Evolutionary conservation across 305 asterid species (phyloP).

Genomic region (Fraxinus baroniana): DNA sequence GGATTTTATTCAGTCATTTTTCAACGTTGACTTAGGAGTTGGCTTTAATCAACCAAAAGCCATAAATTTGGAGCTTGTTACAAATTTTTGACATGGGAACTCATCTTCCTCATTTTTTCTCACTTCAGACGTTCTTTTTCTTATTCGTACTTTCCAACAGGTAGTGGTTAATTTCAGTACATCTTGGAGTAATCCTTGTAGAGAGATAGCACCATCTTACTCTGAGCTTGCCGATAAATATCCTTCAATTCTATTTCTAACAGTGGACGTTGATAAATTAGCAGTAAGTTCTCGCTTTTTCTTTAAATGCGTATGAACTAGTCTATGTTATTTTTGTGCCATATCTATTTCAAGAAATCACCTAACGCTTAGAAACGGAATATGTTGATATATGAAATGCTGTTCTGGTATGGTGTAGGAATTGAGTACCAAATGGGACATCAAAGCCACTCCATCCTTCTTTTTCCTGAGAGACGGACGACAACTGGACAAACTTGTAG

Average conservation of each 20-base stretch:
- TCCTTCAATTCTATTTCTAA: conserved; percentile 47
- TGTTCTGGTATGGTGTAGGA: conserved; percentile 41
- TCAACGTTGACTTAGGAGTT: neutral
- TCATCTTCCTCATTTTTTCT: neutral
- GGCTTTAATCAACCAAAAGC: neutral
- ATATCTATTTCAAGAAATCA: neutral
- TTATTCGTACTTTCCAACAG: conserved; percentile 24
- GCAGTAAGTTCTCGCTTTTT: conserved; percentile 35
- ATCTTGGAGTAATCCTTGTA: conserved; percentile 63
- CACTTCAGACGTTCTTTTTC: neutral
- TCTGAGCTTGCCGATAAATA: conserved; percentile 57
- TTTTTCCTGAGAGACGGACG: conserved; percentile 52
- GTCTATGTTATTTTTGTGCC: neutral
- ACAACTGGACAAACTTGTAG: conserved; percentile 54
- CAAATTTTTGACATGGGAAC: neutral
- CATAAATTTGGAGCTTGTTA: neutral
- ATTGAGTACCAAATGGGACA: conserved; percentile 55
- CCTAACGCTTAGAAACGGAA: too few species aligned
- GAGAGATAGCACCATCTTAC: conserved; percentile 43
- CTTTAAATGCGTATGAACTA: neutral
- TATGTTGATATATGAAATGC: neutral
- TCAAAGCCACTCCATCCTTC: conserved; percentile 70
- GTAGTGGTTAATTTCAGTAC: conserved; percentile 65
- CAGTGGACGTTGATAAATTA: conserved; percentile 60
- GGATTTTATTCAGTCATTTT: neutral